Evolutionary conservation across 2,329 filamentous ascomycete genomes (phyloP).

Genomic region (Xylaria sp.): DNA sequence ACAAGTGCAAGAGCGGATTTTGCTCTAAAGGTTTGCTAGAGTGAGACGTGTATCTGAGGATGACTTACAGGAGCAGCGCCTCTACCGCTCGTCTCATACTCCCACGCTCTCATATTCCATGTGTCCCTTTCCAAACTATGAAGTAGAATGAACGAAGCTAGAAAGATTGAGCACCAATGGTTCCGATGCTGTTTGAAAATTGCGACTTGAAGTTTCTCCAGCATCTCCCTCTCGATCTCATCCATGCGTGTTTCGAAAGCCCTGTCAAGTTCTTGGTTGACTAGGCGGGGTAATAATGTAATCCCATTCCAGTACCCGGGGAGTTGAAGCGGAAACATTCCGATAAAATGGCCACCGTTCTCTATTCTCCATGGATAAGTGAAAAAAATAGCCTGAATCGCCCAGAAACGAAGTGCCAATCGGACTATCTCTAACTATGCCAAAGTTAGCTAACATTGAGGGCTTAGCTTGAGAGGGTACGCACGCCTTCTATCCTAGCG

Average conservation of each 20-base stretch:
- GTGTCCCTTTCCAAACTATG: slow-evolving; percentile 30
- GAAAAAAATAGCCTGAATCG: slow-evolving; percentile 29
- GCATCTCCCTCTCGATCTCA: slow-evolving; percentile 23
- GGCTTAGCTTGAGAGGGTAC: neutral
- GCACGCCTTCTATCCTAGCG: slow-evolving; percentile 27
- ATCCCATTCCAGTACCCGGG: slow-evolving; percentile 30
- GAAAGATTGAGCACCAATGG: slow-evolving; percentile 29
- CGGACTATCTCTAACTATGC: slow-evolving; percentile 19
- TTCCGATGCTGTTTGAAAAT: slow-evolving; percentile 30
- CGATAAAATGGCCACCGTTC: slow-evolving; percentile 22
- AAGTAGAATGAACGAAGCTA: slow-evolving; percentile 23
- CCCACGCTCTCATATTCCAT: slow-evolving; percentile 32
- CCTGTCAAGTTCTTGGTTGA: slow-evolving; percentile 30
- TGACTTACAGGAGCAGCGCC: slow-evolving; percentile 10
- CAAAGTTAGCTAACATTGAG: neutral
- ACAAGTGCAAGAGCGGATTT: neutral
- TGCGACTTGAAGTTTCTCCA: slow-evolving; percentile 28
- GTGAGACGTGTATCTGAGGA: neutral
- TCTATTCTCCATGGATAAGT: slow-evolving; percentile 32
- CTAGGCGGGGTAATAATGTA: slow-evolving; percentile 24
- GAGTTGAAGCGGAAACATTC: slow-evolving; percentile 24
- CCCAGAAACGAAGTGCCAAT: slow-evolving; percentile 29
- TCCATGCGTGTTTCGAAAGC: slow-evolving; percentile 33
- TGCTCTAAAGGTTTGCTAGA: neutral
- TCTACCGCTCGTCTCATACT: slow-evolving; percentile 16